Conservation (phyloP, 1,284 basidiomycete species). For the Meripilus lineatus region DNA sequence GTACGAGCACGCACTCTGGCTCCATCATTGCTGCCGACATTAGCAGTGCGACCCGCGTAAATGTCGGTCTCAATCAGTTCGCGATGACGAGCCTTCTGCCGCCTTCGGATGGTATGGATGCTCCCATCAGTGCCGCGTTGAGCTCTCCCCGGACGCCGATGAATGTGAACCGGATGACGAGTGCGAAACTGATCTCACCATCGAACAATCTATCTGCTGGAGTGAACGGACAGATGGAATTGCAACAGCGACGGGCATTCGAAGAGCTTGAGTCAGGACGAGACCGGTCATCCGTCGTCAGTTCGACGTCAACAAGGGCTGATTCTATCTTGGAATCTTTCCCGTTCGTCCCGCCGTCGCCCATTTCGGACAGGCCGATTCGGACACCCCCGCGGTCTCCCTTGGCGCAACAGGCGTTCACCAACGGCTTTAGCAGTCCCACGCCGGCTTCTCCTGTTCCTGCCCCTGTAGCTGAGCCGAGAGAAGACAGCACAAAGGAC, state of each 20-base stretch:
- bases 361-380: constrained; percentile 71
- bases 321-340: constrained; percentile 81
- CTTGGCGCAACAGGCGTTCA: constrained; percentile 51
- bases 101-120: constrained; percentile 17
- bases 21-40: constrained; percentile 52
- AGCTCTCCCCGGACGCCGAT: constrained; percentile 37
- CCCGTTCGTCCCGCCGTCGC: constrained; percentile 80
- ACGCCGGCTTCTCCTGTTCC: constrained; percentile 25
- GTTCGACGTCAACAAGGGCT: constrained; percentile 61
- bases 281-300: constrained; percentile 59
- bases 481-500: constrained; percentile 10
- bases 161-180: constrained; percentile 61
- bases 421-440: constrained; percentile 10
- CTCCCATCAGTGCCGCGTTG: constrained; percentile 26
- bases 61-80: constrained; percentile 43
- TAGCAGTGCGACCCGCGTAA: constrained; percentile 57
- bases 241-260: constrained; percentile 54
- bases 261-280: constrained; percentile 46
- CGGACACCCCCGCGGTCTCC: constrained; percentile 72
- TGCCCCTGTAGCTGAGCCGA: constrained; percentile 13
- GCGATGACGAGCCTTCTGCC: constrained; percentile 10
- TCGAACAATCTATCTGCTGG: constrained; percentile 17
- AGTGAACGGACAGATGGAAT: constrained; percentile 41
- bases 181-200: constrained; percentile 53
- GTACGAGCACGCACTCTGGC: constrained; percentile 48